A percentile compares a stretch with the other conserved stretches of the same genome.
These are phyloP conservation scores for Diaporthe sp. DNA, from an alignment of 2,329 filamentous ascomycete genomes.

Conservation along the genomic window DNA sequence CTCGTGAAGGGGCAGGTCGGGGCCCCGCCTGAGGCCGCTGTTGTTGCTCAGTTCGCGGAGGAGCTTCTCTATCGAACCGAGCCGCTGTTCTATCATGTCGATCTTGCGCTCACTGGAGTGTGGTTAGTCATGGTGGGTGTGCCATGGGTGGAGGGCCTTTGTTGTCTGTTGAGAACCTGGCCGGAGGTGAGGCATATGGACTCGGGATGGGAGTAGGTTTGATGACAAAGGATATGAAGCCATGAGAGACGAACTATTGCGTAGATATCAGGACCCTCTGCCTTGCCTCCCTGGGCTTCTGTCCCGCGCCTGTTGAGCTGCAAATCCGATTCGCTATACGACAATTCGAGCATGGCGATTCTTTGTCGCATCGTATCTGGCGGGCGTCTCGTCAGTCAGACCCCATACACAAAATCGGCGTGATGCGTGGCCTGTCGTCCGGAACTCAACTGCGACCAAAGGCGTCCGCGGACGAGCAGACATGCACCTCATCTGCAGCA, in stretches of 20 bases:
- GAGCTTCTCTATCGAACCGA: constrained; percentile 56
- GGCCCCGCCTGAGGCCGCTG: constrained; percentile 35
- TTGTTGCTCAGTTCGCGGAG: constrained; percentile 50
- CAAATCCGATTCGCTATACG: constrained; percentile 62
- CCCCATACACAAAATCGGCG: no score
- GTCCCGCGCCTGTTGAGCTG: constrained; percentile 64
- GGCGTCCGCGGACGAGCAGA: constrained; percentile 33
- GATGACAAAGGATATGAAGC: background rate
- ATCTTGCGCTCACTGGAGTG: constrained; percentile 62
- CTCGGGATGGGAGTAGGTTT: background rate
- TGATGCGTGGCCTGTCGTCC: background rate
- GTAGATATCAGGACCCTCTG: constrained; percentile 69
- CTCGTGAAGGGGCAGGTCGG: constrained; percentile 28
- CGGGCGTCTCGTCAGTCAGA: background rate
- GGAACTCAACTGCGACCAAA: background rate
- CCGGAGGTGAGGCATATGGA: background rate
- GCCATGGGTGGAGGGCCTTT: background rate
- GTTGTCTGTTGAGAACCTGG: background rate
- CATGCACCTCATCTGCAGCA: background rate
- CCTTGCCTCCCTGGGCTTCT: constrained; percentile 64
- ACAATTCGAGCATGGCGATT: constrained; percentile 68
- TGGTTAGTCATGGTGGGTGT: constrained; percentile 20
- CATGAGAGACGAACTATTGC: constrained; percentile 61
- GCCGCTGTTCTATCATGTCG: constrained; percentile 57
- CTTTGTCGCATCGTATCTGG: constrained; percentile 70